Evolutionary conservation across 352 stramenopile species (phyloP), one percentile per base, ranked within the genome.

Genomic region (Phytopythium montanum): DNA sequence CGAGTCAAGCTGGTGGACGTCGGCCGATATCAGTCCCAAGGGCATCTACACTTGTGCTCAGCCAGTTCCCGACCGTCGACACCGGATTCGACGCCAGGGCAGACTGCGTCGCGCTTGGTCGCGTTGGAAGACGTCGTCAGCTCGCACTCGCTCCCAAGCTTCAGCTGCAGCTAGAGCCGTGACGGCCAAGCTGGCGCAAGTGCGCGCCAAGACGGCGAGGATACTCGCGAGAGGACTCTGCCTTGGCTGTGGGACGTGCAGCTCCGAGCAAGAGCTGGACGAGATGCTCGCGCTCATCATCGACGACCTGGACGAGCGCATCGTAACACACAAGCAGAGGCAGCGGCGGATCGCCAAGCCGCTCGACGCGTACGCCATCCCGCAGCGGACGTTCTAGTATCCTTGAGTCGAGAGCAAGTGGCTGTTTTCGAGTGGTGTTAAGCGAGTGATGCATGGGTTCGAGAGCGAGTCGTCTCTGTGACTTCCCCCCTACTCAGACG

Each of bases 401-500:
- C 42, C 0, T 36, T 36, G 42, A 49, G 42, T 23, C 6, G n/a
- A 16, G 25, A 49, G 25, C 3, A 21, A 13, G 13, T 9, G 1
- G 42, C 7, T 29, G 21, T 19, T 3, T 36, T 36, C 5, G 31
- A 6, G 12, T 36, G 1, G 31, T 36, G 31, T 36, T 36, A 36
- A 7, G 31, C 31, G 12, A 7, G 31, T 36, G 31, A 36, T 36
- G 31, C 31, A 10, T 7, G 31, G 1, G 5, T 36, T 2, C 7
- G 31, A 36, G 5, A 13, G 12, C 12, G 31, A 36, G 12, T 6
- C 31, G 7, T 36, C 31, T 1, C 31, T 13, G 31, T 7, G n/a
- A n/a, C 31, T 7, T n/a, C 13, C 5, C 6, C 14, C 39, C 39
- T 25, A 6, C 42, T 49, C 42, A 88, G 34, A 88, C 79, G 49